These are phyloP conservation scores for Petunia axillaris DNA, from an alignment of 257 asterid species.

Conservation along the genomic window DNA sequence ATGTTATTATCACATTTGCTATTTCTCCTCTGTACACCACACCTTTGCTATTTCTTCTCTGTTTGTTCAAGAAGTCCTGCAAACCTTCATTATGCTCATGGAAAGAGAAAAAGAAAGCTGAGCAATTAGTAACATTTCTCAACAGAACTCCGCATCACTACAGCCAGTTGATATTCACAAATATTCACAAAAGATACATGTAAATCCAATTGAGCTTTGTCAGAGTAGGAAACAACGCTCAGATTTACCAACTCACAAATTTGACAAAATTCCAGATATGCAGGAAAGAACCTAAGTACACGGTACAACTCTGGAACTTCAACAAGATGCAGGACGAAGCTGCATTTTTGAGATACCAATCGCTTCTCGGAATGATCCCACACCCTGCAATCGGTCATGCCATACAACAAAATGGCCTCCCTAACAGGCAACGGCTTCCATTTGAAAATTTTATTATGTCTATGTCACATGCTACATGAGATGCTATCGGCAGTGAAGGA, in stretches of 20 bases:
- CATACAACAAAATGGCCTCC: constrained; percentile 11
- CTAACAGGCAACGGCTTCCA: neutral
- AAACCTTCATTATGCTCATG: neutral
- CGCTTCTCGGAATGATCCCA: constrained; percentile 9
- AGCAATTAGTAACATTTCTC: constrained; percentile 12
- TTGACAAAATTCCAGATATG: neutral
- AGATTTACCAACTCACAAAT: neutral
- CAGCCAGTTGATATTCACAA: neutral
- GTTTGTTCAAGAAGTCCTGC: neutral
- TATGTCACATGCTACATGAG: neutral
- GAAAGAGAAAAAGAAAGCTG: neutral
- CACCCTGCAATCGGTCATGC: constrained; percentile 9
- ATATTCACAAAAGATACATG: neutral
- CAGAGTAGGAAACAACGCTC: neutral
- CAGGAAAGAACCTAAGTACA: neutral
- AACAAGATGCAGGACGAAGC: neutral
- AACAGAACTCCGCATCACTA: neutral
- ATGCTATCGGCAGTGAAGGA: neutral
- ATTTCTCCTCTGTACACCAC: too few relatives aligned
- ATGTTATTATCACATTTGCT: too few relatives aligned
- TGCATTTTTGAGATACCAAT: constrained; percentile 7
- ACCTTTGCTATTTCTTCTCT: neutral
- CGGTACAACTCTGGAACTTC: neutral
- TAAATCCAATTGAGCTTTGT: neutral
- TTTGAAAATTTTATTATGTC: neutral